Evolutionary conservation across 306 rosid species (phyloP).

Genomic region (Trifolium dubium): DNA sequence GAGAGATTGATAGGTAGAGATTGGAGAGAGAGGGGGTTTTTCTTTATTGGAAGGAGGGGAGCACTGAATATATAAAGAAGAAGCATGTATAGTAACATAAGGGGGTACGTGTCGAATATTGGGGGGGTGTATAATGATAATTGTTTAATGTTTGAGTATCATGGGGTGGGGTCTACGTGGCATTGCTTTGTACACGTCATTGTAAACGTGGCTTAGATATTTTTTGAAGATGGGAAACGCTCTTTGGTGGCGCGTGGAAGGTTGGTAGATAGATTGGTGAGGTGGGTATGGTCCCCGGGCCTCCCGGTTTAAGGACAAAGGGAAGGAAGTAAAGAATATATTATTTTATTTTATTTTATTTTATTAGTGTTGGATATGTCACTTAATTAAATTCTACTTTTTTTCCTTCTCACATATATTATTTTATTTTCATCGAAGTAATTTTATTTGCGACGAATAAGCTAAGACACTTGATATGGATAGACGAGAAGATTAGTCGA

Average conservation of each 20-base stretch:
- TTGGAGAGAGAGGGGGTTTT: neutral
- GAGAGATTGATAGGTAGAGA: neutral
- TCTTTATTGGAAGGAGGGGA: neutral
- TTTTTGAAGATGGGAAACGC: neutral
- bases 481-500: too few relatives aligned
- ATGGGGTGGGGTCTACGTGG: neutral
- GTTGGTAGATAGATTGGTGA: neutral
- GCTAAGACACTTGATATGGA: too few relatives aligned
- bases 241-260: neutral
- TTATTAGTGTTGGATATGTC: too few relatives aligned
- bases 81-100: neutral
- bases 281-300: neutral
- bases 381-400: too few relatives aligned
- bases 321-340: too few relatives aligned
- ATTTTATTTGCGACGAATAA: too few relatives aligned
- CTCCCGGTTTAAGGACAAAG: neutral
- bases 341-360: too few relatives aligned
- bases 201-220: neutral
- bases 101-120: neutral
- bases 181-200: slow-evolving; percentile 1
- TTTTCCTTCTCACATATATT: too few relatives aligned
- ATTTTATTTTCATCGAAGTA: too few relatives aligned
- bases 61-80: neutral
- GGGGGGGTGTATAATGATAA: neutral
- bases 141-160: neutral